These are phyloP conservation scores for Marsdenia floribunda DNA, from an alignment of 257 asterid genomes.

Conservation along the genomic window DNA sequence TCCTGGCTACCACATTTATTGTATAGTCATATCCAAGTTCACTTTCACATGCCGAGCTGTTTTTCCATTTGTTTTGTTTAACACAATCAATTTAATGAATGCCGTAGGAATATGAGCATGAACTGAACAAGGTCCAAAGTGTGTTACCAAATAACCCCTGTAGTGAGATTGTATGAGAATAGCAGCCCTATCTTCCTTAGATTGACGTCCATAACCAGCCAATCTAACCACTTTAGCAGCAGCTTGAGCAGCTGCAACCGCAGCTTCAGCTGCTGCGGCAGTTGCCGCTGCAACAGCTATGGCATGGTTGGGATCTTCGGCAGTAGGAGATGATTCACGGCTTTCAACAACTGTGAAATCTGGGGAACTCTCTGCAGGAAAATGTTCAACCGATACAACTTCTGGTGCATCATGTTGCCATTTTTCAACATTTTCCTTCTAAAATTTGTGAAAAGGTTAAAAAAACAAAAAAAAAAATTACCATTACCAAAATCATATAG, in stretches of 20 bases:
- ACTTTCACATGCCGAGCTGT: neutral
- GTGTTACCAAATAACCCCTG: conserved; percentile 79
- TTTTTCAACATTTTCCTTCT: conserved; percentile 60
- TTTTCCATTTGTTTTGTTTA: neutral
- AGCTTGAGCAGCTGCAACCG: conserved; percentile 79
- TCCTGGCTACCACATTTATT: neutral
- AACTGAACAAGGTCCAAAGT: neutral
- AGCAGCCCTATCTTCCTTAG: conserved; percentile 76
- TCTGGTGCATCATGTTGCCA: conserved; percentile 79
- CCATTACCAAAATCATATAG: neutral
- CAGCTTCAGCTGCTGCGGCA: conserved; percentile 94
- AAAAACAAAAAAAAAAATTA: no score
- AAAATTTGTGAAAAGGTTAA: neutral
- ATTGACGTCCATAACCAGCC: conserved; percentile 67
- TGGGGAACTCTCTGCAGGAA: conserved; percentile 75
- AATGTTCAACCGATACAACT: conserved; percentile 79
- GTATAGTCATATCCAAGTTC: neutral
- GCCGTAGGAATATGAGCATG: neutral
- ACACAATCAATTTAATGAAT: neutral
- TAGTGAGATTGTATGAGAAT: conserved; percentile 64
- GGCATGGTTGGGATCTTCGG: conserved; percentile 55
- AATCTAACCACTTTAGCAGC: conserved; percentile 82
- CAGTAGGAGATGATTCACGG: conserved; percentile 45
- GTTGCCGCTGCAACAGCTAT: conserved; percentile 77
- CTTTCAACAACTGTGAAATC: conserved; percentile 53